Evolutionary conservation across 331 rosid species (phyloP), one percentile per base, ranked within the genome.

Genomic region (Malus hybrid): DNA sequence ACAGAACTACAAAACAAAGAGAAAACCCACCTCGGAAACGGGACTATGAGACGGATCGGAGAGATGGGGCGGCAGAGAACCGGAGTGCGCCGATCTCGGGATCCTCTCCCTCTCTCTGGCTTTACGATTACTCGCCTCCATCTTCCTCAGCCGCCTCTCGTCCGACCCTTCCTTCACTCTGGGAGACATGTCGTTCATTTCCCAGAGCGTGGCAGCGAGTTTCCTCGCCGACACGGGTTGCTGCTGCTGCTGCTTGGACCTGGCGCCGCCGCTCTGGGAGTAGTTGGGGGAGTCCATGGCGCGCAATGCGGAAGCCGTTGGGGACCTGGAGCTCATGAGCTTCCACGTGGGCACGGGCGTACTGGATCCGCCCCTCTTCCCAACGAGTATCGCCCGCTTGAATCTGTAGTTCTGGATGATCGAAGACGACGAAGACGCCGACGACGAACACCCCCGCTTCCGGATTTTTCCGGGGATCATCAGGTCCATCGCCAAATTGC

Each of bases 41-140:
- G 99, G 99, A 80, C 97, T 95, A 33, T 95, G 98, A 0, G 99
- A 90, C 29, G 98, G 99, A 95, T 95, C 98, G 79, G 96, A 95
- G 79, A 95, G 88, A 85, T 95, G 98, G 4, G 97, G 97, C 61
- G 99, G 99, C 82, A 95, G 66, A 79, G 97, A 90, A 60, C 96
- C 96, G 42, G 98, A 95, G 80, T 86, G 93, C 57, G 75, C 63
- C 5, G 96, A 92, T 92, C 96, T 86, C 0, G 90, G 76, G n/a
- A 86, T 67, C 71, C 80, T 90, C 57, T 94, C 99, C 71, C 88
- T 87, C 62, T 94, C 99, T 70, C 91, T 90, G 5, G 86, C 82
- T 82, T 36, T 34, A 36, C 82, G 88, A 34, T 36, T 36, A 36
- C 79, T 88, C 30, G 71, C 28, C 73, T 92, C 96, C 68, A 64